Evolutionary conservation across 345 rosid species (phyloP).

Genomic region (Erucastrum elatum): DNA sequence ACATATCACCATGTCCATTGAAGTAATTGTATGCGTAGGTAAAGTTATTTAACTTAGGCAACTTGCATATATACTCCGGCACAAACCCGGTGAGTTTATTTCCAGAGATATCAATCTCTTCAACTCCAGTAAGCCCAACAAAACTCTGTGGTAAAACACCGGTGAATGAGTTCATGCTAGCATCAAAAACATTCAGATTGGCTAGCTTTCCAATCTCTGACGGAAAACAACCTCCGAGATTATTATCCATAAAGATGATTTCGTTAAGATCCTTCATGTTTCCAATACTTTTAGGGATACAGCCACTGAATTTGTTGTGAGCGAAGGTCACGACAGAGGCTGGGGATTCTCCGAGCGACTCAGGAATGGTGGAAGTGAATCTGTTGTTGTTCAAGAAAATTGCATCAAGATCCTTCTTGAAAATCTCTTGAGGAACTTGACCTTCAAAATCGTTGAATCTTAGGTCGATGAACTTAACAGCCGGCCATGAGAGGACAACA

Average conservation of each 20-base stretch:
- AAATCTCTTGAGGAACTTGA: slow-evolving; percentile 51
- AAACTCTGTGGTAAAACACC: slow-evolving; percentile 53
- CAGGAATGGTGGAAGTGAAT: slow-evolving; percentile 63
- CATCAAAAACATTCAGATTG: slow-evolving; percentile 60
- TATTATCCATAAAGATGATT: slow-evolving; percentile 54
- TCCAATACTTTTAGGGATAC: slow-evolving; percentile 69
- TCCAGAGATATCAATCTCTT: slow-evolving; percentile 46
- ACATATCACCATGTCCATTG: slow-evolving; percentile 47
- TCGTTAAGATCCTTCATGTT: slow-evolving; percentile 67
- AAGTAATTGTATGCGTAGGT: slow-evolving; percentile 63
- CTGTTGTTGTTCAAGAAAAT: slow-evolving; percentile 78
- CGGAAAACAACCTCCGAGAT: slow-evolving; percentile 72
- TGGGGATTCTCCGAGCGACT: slow-evolving; percentile 58
- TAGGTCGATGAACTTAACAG: slow-evolving; percentile 55
- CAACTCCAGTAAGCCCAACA: slow-evolving; percentile 38
- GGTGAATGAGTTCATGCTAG: slow-evolving; percentile 48
- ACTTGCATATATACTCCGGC: slow-evolving; percentile 53
- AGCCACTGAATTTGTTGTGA: slow-evolving; percentile 64
- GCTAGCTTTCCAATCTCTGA: slow-evolving; percentile 56
- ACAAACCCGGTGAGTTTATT: slow-evolving; percentile 67
- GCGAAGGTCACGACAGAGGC: slow-evolving; percentile 67
- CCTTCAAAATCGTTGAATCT: slow-evolving; percentile 84
- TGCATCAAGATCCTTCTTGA: slow-evolving; percentile 58
- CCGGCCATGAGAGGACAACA: slow-evolving; percentile 58
- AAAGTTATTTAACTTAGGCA: slow-evolving; percentile 56